Evolutionary conservation across 2,329 filamentous ascomycete species (phyloP).

Genomic region (Aspergillus latus): DNA sequence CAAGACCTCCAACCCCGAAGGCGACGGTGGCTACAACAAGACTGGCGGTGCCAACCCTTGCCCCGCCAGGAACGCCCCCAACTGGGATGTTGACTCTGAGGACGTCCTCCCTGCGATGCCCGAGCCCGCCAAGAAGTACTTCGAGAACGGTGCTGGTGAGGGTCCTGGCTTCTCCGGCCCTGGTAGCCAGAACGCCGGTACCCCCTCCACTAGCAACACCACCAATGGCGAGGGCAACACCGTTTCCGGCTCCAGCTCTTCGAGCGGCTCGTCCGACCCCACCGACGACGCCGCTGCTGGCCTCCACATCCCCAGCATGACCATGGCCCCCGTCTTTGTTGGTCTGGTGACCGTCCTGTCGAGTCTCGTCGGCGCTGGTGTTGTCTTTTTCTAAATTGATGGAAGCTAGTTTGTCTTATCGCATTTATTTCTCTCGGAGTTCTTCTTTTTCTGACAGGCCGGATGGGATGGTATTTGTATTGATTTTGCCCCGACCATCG

Average conservation of each 20-base stretch:
- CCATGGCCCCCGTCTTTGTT: conserved; percentile 53
- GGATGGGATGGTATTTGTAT: conserved; percentile 5
- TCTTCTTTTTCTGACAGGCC: conserved; percentile 3
- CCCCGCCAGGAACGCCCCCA: conserved; percentile 51
- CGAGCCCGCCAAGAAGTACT: conserved; percentile 54
- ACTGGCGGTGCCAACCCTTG: conserved; percentile 55
- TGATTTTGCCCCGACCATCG: neutral
- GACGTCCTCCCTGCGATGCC: conserved; percentile 59
- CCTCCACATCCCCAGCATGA: conserved; percentile 47
- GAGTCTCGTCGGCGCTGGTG: conserved; percentile 53
- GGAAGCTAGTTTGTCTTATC: conserved; percentile 7
- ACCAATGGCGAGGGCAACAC: conserved; percentile 51
- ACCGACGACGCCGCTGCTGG: conserved; percentile 46
- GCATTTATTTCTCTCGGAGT: conserved; percentile 7
- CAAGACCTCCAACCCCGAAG: conserved; percentile 52
- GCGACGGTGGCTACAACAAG: conserved; percentile 61
- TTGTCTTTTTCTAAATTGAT: conserved; percentile 33
- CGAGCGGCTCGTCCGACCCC: conserved; percentile 26
- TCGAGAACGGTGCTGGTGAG: conserved; percentile 58
- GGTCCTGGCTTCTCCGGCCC: conserved; percentile 56
- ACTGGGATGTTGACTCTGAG: conserved; percentile 58
- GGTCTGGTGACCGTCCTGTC: conserved; percentile 53
- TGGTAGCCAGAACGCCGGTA: conserved; percentile 58
- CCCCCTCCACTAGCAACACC: conserved; percentile 49
- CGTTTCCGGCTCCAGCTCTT: conserved; percentile 22